A percentile compares a stretch with the other conserved stretches of the same genome.
Conservation (phyloP, 495 filamentous ascomycete species). For the Pyrenopolyporus hunteri region DNA sequence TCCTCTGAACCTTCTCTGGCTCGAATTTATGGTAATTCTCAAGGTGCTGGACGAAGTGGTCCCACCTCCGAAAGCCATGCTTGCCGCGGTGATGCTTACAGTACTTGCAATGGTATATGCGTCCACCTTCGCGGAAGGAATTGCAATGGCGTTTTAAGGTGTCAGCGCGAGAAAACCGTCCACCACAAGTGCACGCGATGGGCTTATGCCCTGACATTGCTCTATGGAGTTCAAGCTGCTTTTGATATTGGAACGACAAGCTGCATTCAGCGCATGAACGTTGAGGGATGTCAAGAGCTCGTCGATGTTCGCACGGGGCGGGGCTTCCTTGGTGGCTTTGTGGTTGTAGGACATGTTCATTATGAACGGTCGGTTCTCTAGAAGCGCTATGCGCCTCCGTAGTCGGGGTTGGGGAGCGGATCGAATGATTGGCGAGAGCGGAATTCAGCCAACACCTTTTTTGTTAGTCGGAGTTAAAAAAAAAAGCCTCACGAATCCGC, state of each 20-base stretch:
- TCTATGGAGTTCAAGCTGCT: slow-evolving; percentile 7
- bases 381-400: not conserved
- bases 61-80: slow-evolving; percentile 46
- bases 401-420: not conserved
- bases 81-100: slow-evolving; percentile 45
- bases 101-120: slow-evolving; percentile 36
- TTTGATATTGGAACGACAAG: not conserved
- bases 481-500: slow-evolving; percentile 40
- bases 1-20: slow-evolving; percentile 11
- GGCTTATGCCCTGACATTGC: slow-evolving; percentile 8
- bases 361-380: not conserved
- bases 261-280: slow-evolving; percentile 33
- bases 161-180: slow-evolving; percentile 39
- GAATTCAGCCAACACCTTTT: slow-evolving; percentile 33
- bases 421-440: not conserved
- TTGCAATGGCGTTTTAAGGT: slow-evolving; percentile 39
- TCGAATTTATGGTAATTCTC: slow-evolving; percentile 44
- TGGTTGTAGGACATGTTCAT: not conserved
- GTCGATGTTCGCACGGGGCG: slow-evolving; percentile 7
- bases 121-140: slow-evolving; percentile 13
- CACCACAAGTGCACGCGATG: slow-evolving; percentile 36
- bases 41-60: slow-evolving; percentile 49
- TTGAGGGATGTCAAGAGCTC: not conserved
- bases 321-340: not conserved
- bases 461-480: slow-evolving; percentile 46